Percentiles rank a stretch among this genome's conserved stretches.
Conservation (phyloP, 2,329 filamentous ascomycete species). For the Phoma sp. region DNA sequence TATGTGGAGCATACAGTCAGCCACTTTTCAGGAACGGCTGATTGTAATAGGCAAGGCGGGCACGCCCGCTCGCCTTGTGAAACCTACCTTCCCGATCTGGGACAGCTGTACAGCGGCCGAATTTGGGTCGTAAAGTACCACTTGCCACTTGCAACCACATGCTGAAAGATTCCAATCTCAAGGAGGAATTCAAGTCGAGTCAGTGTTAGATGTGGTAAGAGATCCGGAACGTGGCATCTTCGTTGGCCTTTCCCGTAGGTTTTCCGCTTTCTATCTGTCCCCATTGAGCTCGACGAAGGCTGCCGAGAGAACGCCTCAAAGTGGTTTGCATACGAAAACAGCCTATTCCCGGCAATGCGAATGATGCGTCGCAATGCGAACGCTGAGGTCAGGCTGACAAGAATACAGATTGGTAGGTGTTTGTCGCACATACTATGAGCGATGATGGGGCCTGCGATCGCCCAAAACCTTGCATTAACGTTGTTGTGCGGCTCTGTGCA, state of each 20-base stretch:
- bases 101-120: slow-evolving; percentile 6
- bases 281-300: background rate
- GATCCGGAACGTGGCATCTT: background rate
- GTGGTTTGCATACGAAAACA: background rate
- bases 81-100: slow-evolving; percentile 19
- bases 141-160: slow-evolving; percentile 6
- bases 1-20: slow-evolving; percentile 9
- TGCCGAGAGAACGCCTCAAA: background rate
- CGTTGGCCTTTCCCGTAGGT: slow-evolving; percentile 1
- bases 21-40: slow-evolving; percentile 9
- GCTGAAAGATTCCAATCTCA: background rate
- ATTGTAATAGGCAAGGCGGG: slow-evolving; percentile 5
- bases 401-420: too few species aligned
- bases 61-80: slow-evolving; percentile 10
- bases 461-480: too few species aligned
- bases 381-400: too few species aligned
- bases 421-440: too few species aligned
- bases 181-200: background rate
- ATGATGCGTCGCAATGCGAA: too few species aligned
- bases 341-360: too few species aligned
- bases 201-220: background rate
- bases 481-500: too few species aligned
- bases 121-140: background rate
- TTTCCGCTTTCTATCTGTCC: background rate
- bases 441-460: too few species aligned